These are phyloP conservation scores for Aspergillus biplanus DNA, from an alignment of 495 filamentous ascomycete species.

Conservation along the genomic window DNA sequence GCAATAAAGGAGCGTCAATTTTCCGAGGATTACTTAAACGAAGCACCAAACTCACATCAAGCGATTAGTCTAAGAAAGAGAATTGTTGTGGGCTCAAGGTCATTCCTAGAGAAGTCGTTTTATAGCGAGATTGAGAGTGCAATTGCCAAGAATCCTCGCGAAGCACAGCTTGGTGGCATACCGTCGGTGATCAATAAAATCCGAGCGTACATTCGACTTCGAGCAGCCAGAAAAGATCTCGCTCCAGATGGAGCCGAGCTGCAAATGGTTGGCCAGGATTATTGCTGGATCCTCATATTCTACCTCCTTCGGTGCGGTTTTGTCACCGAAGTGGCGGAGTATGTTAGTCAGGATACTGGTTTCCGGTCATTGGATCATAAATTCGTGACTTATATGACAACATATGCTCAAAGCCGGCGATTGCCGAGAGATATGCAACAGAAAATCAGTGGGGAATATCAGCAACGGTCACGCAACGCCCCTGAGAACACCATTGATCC, in stretches of 20 bases:
- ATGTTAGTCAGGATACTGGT: constrained; percentile 76
- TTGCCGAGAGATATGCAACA: constrained; percentile 77
- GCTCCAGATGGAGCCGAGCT: constrained; percentile 72
- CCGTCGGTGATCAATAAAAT: constrained; percentile 88
- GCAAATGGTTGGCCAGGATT: constrained; percentile 73
- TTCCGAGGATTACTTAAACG: constrained; percentile 71
- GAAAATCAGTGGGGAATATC: constrained; percentile 86
- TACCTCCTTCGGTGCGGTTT: constrained; percentile 88
- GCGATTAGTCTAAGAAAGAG: constrained; percentile 67
- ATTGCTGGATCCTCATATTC: constrained; percentile 92
- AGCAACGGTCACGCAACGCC: constrained; percentile 77
- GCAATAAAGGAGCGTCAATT: constrained; percentile 77
- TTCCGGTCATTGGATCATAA: constrained; percentile 90
- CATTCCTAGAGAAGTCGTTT: constrained; percentile 75
- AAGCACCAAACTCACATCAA: constrained; percentile 61
- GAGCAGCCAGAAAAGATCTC: constrained; percentile 75
- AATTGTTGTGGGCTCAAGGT: constrained; percentile 76
- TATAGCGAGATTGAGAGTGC: constrained; percentile 71
- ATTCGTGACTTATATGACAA: constrained; percentile 85
- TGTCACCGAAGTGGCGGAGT: constrained; percentile 80
- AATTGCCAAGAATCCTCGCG: constrained; percentile 79
- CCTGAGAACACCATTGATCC: constrained; percentile 89
- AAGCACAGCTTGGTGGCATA: constrained; percentile 87
- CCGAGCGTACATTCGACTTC: constrained; percentile 84
- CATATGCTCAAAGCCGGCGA: constrained; percentile 71